Base-by-base conservation (phyloP, 2,329 filamentous ascomycete species). In the Pseudocercospora cruenta region DNA sequence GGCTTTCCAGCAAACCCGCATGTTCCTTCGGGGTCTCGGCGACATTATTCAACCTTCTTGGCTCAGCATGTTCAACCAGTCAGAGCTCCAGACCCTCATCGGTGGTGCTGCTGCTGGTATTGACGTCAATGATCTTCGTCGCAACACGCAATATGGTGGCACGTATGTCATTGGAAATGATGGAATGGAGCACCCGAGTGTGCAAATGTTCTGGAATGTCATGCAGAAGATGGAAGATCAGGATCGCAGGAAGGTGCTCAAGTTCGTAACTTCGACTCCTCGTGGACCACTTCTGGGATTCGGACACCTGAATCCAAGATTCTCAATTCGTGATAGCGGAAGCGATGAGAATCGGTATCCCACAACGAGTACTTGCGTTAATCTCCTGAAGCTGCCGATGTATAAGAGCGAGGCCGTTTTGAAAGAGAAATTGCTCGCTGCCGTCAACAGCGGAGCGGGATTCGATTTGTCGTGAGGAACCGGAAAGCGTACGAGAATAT, bases 1-100 rank as follows among this genome's bases (percentile, higher is more conserved):
- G 75, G 91, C 92, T 0, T 86, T 86, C 58, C 81, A 84, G n/a
- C 93, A 97, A 75, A 97, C 94, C 0, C 86, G 88, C 22, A 93
- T 93, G 1, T 99, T 99, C 78, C 85, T 99, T 7, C 88, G 88
- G 63, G 95, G 95, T 0, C 87, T 99, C 1, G 88, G 91, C 22
- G 85, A 90, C 70, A 96, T 99, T 75, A 95, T 99, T 70, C 90
- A 94, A 65, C 94, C 94, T 0, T 88, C 88, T 3, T 99, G 95
- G 95, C 86, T 99, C 4, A 93, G 91, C 73, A 98, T 99, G 95
- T 99, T 99, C 83, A 99, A 99, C 78, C 94, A 97, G 78, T 88
- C 88, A 2, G 95, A 99, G 78, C 86, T 99, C 4, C 95, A 98
- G 80, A 95, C 92, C 1, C 88, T 99, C 5, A 91, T 99, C 16